Evolutionary conservation across 2,329 filamentous ascomycete genomes (phyloP).

Genomic region (Cryoendolithus antarcticus): DNA sequence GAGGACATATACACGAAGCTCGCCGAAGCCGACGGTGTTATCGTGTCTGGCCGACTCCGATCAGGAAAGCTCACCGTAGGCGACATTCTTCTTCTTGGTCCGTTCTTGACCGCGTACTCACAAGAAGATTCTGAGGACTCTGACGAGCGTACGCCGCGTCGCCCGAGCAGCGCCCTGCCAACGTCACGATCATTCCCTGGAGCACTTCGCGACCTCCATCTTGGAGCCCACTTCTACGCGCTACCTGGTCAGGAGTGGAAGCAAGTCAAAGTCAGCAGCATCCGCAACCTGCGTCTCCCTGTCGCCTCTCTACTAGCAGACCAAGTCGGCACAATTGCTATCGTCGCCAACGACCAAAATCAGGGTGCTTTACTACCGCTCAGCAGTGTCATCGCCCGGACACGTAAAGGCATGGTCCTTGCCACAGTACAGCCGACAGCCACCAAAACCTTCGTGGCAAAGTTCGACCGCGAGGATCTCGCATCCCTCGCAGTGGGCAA

Average conservation of each 20-base stretch:
- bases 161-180: conserved; percentile 19
- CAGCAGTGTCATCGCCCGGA: conserved; percentile 21
- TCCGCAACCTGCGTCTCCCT: conserved; percentile 75
- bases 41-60: conserved; percentile 76
- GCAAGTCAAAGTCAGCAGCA: conserved; percentile 65
- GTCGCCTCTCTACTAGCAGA: conserved; percentile 63
- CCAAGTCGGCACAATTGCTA: conserved; percentile 80
- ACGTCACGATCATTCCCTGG: conserved; percentile 38
- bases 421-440: conserved; percentile 46
- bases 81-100: conserved; percentile 66
- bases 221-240: conserved; percentile 12
- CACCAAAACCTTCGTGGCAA: conserved; percentile 42
- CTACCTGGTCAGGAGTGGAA: conserved; percentile 55
- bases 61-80: conserved; percentile 67
- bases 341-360: conserved; percentile 41
- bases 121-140: conserved; percentile 25
- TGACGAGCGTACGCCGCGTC: conserved; percentile 18
- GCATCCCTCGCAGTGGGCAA: conserved; percentile 53
- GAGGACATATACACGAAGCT: conserved; percentile 74
- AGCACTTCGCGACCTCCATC: conserved; percentile 24
- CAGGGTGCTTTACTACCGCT: conserved; percentile 15
- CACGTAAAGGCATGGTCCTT: conserved; percentile 74
- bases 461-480: conserved; percentile 53
- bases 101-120: conserved; percentile 34
- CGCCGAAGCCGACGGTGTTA: conserved; percentile 27